A percentile compares a stretch with the other conserved stretches of the same genome.
phyloP scores from a whole-genome alignment of 2,329 filamentous ascomycete genomes.

The Colletotrichum horii region DNA sequence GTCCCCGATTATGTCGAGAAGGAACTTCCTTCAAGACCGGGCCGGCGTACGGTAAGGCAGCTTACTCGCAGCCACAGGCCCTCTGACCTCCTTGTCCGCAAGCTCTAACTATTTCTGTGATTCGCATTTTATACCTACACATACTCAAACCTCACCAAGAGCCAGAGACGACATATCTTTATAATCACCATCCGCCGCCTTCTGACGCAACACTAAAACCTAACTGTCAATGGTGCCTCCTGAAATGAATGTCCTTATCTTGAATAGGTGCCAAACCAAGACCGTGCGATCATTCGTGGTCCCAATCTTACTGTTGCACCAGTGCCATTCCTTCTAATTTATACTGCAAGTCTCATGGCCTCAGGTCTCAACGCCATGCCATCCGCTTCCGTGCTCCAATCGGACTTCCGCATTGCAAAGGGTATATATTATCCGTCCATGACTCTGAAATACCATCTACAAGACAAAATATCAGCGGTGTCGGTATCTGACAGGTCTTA shows the following conservation, averaged over 20 bases:
- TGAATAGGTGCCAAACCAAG: too few relatives aligned
- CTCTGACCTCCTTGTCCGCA: not conserved
- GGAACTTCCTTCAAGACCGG: not conserved
- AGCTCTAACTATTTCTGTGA: not conserved
- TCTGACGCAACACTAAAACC: not conserved
- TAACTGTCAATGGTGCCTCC: too few relatives aligned
- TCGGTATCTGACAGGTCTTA: too few relatives aligned
- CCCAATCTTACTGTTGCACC: not conserved
- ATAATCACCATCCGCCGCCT: not conserved
- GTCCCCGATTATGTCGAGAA: not conserved
- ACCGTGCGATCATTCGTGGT: too few relatives aligned
- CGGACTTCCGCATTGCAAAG: not conserved
- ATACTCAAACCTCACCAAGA: rapidly evolving
- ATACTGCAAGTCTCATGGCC: not conserved
- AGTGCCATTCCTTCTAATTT: not conserved
- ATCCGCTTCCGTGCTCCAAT: not conserved
- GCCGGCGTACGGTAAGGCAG: not conserved
- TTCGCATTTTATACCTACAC: not conserved
- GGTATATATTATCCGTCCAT: not conserved
- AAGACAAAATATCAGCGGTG: too few relatives aligned
- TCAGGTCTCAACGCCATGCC: not conserved
- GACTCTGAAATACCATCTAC: not conserved
- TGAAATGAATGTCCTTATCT: not conserved
- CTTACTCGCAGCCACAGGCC: not conserved
- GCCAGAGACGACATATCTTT: not conserved